Conservation (phyloP, 805 yeast species). For the Candida ovalis region DNA sequence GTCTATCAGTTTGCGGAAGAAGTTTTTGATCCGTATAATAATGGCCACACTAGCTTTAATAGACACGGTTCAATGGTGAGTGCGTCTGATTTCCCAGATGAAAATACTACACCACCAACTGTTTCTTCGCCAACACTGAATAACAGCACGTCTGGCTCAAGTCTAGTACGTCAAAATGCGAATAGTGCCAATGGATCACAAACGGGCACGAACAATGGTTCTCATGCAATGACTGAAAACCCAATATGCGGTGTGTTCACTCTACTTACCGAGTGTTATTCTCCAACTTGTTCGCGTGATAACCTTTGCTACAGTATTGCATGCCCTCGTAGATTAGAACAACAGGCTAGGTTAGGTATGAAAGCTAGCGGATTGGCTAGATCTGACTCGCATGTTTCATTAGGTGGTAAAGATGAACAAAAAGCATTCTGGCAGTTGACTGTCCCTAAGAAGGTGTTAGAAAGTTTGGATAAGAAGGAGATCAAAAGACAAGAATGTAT, state of each 20-base stretch:
- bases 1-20: constrained; percentile 78
- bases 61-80: constrained; percentile 28
- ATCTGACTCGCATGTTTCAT: constrained; percentile 64
- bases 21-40: constrained; percentile 30
- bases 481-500: constrained; percentile 93
- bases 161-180: background rate
- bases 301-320: constrained; percentile 89
- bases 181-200: constrained; percentile 1
- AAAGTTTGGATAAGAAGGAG: constrained; percentile 75
- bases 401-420: constrained; percentile 72
- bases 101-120: constrained; percentile 13
- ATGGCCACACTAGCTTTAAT: constrained; percentile 14
- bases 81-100: constrained; percentile 18
- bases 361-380: constrained; percentile 80
- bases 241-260: constrained; percentile 89
- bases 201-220: background rate
- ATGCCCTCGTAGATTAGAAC: constrained; percentile 93
- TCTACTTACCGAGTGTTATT: constrained; percentile 87
- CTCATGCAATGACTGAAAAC: constrained; percentile 5
- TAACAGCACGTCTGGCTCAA: background rate
- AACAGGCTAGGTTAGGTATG: constrained; percentile 87
- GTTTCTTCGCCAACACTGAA: constrained; percentile 16
- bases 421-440: constrained; percentile 92
- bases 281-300: constrained; percentile 93
- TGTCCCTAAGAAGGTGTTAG: constrained; percentile 76